Percentiles rank a stretch among this genome's conserved stretches.
Conservation (phyloP, 2,329 filamentous ascomycete genomes). For the Metarhizium album region DNA sequence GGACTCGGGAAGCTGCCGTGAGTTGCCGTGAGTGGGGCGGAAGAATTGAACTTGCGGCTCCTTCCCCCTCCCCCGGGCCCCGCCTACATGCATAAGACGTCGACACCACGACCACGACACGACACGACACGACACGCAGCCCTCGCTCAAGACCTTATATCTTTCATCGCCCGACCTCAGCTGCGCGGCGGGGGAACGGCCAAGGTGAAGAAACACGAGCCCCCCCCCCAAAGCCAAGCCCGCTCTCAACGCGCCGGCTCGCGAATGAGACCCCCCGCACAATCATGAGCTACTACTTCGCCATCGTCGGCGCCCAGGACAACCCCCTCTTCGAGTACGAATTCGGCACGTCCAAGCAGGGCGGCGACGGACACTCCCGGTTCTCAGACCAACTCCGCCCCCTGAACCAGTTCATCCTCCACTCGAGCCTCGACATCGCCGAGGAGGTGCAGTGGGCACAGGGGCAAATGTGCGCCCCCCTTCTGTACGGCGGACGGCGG, state of each 20-base stretch:
- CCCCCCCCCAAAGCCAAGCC: neutral
- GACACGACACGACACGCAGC: too few species aligned
- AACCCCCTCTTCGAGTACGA: slow-evolving; percentile 94
- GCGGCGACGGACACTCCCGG: slow-evolving; percentile 82
- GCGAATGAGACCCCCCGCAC: slow-evolving; percentile 3
- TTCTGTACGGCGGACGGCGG: neutral
- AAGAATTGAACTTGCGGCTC: neutral
- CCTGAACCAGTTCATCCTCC: slow-evolving; percentile 95
- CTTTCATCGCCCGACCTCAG: too few species aligned
- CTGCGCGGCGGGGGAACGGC: too few species aligned
- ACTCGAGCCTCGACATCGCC: slow-evolving; percentile 86
- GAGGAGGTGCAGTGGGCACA: slow-evolving; percentile 93
- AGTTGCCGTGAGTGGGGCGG: slow-evolving; percentile 3
- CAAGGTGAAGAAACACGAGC: too few species aligned
- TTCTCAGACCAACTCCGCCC: slow-evolving; percentile 83
- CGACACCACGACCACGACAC: too few species aligned
- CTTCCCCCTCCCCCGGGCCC: neutral
- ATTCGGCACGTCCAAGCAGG: slow-evolving; percentile 92
- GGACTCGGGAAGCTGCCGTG: too few species aligned
- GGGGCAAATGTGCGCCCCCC: slow-evolving; percentile 57
- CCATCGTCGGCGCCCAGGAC: slow-evolving; percentile 89
- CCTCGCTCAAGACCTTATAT: too few species aligned
- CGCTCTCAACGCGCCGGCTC: neutral
- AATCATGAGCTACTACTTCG: slow-evolving; percentile 98
- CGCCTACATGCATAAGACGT: too few species aligned